Evolutionary conservation across 169 alveolate genomes (phyloP).

Genomic region (Babesia caballi): DNA sequence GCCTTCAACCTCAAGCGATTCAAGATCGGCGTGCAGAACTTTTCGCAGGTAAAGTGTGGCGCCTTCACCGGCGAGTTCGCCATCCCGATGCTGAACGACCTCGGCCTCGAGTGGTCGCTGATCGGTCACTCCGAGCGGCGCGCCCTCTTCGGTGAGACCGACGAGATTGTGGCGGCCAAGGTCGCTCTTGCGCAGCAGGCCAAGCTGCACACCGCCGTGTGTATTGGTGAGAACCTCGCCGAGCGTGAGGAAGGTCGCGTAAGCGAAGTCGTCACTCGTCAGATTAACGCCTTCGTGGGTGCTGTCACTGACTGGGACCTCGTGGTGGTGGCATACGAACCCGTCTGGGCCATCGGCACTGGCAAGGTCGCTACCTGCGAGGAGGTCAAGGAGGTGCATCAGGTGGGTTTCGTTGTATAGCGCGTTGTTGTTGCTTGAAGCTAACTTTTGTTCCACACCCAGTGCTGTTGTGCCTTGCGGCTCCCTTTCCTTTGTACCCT

Average conservation of each 20-base stretch:
- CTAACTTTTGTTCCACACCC: no score
- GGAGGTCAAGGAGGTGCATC: conserved; percentile 95
- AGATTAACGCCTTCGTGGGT: conserved; percentile 81
- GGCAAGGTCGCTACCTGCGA: conserved; percentile 96
- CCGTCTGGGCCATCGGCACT: conserved; percentile 99
- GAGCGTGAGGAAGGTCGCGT: conserved; percentile 93
- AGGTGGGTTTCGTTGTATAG: conserved; percentile 53
- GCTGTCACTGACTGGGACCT: conserved; percentile 85
- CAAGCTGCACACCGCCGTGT: conserved; percentile 87
- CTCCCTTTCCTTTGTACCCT: not conserved
- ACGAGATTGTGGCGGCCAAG: conserved; percentile 92
- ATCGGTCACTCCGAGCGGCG: conserved; percentile 99
- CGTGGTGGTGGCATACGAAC: conserved; percentile 98
- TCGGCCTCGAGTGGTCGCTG: conserved; percentile 91
- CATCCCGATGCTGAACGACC: conserved; percentile 89
- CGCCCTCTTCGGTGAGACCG: conserved; percentile 90
- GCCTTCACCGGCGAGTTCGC: conserved; percentile 98
- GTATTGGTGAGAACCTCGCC: conserved; percentile 95
- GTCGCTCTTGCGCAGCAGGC: conserved; percentile 81
- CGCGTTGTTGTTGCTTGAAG: no score
- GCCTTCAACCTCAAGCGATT: conserved; percentile 54
- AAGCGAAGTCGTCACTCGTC: conserved; percentile 87
- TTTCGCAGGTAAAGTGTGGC: conserved; percentile 90
- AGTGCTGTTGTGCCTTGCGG: no score
- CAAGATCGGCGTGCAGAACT: conserved; percentile 90